Evolutionary conservation across 345 rosid species (phyloP), one percentile per base, ranked within the genome.

Genomic region (Crucihimalaya himalaica): DNA sequence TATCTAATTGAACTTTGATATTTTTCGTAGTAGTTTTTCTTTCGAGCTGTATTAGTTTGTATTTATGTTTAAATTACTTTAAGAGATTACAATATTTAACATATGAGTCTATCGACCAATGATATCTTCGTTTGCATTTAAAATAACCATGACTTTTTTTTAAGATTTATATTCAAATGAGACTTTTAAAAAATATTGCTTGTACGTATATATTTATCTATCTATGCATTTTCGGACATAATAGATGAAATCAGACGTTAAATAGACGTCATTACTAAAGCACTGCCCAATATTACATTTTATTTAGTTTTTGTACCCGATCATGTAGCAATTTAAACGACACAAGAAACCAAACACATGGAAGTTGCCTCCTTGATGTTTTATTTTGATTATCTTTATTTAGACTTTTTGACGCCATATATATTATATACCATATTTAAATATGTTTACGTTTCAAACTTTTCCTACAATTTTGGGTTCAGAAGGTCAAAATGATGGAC

Each of bases 261-360:
- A 35, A 12, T 13, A 61, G 12, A 61, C 50, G 50, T 40, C 66
- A 61, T 61, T 5, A 20, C 20, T 20, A 23, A 40, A 40, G 32
- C 47, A 21, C n/a, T 13, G 20, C 0, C 50, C 0, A 61, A 40
- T 13, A 59, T 59, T 12, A 19, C 45, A 35, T 20, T 60, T 29
- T 8, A 5, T 43, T 15, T 29, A 29, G 9, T 28, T 19, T 19
- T 11, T 16, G n/a, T 37, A 39, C 0, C 7, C n/a, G n/a, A 15
- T 15, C 10, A 37, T 60, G 16, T 39, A 23, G 14, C 66, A 61
- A 39, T 61, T 40, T 25, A 23, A 21, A 62, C 66, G 51, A 62
- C 66, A 61, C 20, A 62, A 23, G 66, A 62, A 40, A 62, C 35
- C 51, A 42, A 42, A 62, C 35, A 62, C 35, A 62, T 42, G 51